Evolutionary conservation across 495 filamentous ascomycete genomes (phyloP).

Genomic region (Bacidia gigantensis): DNA sequence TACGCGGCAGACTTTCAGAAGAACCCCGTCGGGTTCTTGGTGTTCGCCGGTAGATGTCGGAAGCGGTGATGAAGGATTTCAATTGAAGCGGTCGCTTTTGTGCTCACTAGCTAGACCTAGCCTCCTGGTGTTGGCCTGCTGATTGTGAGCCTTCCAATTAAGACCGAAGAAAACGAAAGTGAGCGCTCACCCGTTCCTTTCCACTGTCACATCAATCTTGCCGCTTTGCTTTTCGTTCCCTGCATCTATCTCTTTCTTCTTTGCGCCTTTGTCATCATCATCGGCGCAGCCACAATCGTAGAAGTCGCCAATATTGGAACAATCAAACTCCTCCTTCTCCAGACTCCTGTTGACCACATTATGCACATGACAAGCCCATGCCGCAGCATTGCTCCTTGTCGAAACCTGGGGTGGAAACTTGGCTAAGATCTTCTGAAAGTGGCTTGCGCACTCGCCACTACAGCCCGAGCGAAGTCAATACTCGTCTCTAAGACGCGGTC

Average conservation of each 20-base stretch:
- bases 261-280: slow-evolving; percentile 34
- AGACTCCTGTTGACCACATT: slow-evolving; percentile 87
- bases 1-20: too few relatives aligned
- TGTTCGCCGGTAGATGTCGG: too few relatives aligned
- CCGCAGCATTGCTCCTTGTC: slow-evolving; percentile 66
- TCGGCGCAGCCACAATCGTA: slow-evolving; percentile 95
- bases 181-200: slow-evolving; percentile 11
- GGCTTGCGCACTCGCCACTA: slow-evolving; percentile 85
- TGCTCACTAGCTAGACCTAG: too few relatives aligned
- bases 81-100: too few relatives aligned
- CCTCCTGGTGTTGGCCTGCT: too few relatives aligned
- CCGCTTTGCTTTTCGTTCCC: background rate
- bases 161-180: background rate
- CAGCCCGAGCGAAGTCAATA: slow-evolving; percentile 25
- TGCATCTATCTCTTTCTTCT: slow-evolving; percentile 12
- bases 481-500: background rate
- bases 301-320: slow-evolving; percentile 73
- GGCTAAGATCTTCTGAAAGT: slow-evolving; percentile 70
- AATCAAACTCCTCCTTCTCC: slow-evolving; percentile 73
- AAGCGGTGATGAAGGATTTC: too few relatives aligned
- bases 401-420: slow-evolving; percentile 87
- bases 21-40: too few relatives aligned
- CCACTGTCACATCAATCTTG: slow-evolving; percentile 7
- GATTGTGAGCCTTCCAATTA: too few relatives aligned
- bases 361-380: slow-evolving; percentile 89